Evolutionary conservation across 768 basidiomycete species (phyloP).

Genomic region (Kwoniella pini): DNA sequence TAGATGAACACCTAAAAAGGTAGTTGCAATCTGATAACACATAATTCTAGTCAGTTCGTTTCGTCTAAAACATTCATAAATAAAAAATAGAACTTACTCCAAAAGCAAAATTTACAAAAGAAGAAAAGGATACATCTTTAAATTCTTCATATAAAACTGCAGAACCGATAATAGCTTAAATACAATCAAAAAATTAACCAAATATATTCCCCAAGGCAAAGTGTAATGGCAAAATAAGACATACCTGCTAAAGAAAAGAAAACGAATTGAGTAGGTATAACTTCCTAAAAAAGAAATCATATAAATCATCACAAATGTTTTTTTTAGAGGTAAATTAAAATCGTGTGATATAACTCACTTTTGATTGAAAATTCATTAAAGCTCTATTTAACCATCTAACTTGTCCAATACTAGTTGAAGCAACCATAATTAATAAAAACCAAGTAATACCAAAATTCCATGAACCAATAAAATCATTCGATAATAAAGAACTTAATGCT

Average conservation of each 20-base stretch:
- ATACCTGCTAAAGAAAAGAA: constrained; percentile 77
- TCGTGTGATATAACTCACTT: constrained; percentile 59
- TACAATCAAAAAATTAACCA: not conserved
- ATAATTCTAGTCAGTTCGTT: not conserved
- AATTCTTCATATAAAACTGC: constrained; percentile 95
- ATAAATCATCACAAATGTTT: not conserved
- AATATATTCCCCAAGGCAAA: not conserved
- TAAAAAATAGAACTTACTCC: constrained; percentile 32
- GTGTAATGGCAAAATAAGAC: constrained; percentile 7
- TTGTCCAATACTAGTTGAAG: constrained; percentile 52
- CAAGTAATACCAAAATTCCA: constrained; percentile 67
- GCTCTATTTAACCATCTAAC: constrained; percentile 59
- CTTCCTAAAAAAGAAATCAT: constrained; percentile 60
- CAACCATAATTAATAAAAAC: constrained; percentile 61
- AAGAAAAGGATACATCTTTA: constrained; percentile 66
- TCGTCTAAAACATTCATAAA: not conserved
- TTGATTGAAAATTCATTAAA: constrained; percentile 88
- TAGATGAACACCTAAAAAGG: constrained; percentile 84
- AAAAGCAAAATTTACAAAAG: constrained; percentile 46
- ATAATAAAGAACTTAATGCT: constrained; percentile 81
- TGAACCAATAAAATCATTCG: constrained; percentile 72
- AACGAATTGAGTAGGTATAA: constrained; percentile 93
- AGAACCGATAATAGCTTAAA: constrained; percentile 81
- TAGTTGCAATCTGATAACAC: constrained; percentile 61
- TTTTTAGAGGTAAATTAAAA: not conserved